phyloP scores from a whole-genome alignment of 495 filamentous ascomycete genomes.

The Penicillium angulare region DNA sequence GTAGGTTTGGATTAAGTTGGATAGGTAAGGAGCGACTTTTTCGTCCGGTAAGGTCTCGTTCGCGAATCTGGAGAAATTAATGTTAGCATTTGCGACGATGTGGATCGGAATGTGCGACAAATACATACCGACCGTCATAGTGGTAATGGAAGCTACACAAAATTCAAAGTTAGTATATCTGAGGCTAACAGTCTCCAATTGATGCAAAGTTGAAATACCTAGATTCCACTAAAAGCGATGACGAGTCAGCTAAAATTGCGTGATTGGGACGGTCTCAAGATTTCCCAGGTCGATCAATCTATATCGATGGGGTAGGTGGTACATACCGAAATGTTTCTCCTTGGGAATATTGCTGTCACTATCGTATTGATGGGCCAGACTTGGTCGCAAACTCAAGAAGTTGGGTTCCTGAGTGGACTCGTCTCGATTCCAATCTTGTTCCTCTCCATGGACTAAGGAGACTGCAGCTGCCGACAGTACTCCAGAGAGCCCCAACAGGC shows the following conservation, averaged over 20 bases:
- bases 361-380: constrained; percentile 46
- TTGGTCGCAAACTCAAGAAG: constrained; percentile 44
- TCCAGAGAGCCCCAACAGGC: constrained; percentile 20
- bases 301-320: neutral
- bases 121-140: constrained; percentile 57
- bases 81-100: constrained; percentile 13
- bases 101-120: neutral
- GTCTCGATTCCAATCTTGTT: neutral
- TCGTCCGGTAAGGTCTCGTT: constrained; percentile 42
- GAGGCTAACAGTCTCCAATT: neutral
- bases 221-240: constrained; percentile 48
- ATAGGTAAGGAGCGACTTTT: constrained; percentile 47
- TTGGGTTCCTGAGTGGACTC: constrained; percentile 8
- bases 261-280: no score
- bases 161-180: constrained; percentile 3
- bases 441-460: neutral
- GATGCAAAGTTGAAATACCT: constrained; percentile 33
- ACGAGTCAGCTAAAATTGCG: constrained; percentile 6
- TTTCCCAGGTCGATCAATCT: no score
- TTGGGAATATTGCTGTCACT: constrained; percentile 44
- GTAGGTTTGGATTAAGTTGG: constrained; percentile 54
- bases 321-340: constrained; percentile 63
- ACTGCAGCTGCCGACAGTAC: constrained; percentile 15
- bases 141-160: constrained; percentile 55
- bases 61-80: constrained; percentile 43